Evolutionary conservation across 768 basidiomycete species (phyloP), one percentile per base, ranked within the genome.

Genomic region (Mycena galopus): DNA sequence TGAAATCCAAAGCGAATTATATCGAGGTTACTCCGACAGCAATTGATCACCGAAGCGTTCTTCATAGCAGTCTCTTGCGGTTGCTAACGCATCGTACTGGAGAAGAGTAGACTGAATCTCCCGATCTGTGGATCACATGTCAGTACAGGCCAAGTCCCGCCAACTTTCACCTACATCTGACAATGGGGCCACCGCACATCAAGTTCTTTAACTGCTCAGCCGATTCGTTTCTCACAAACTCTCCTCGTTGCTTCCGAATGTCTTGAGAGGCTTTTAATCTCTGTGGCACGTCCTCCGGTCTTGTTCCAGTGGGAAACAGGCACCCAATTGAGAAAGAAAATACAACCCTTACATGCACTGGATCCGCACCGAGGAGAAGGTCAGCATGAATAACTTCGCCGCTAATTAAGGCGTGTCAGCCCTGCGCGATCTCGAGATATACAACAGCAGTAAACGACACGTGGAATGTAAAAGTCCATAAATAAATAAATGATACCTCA

Each of bases 281-380:
- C 7, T 27, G 53, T 10, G 57, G 64, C n/a, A 73, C 27, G 14
- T 73, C 67, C 39, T 73, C 59, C 21, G 33, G 58, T 29, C n/a
- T 51, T 5, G 73, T 73, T 33, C 73, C 73, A 16, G 59, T 0
- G 5, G 73, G 73, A 33, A n/a, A n/a, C n/a, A n/a, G n/a, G n/a
- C n/a, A n/a, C n/a, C n/a, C n/a, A n/a, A n/a, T n/a, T n/a, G n/a
- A 73, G 8, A 23, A 35, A 23, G 39, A 44, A 19, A 21, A 44
- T 44, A 44, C 9, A 44, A 44, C 42, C 42, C 67, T 2, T 62
- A 73, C 73, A 27, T 73, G 39, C n/a, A 80, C 69, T 16, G n/a
- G n/a, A n/a, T n/a, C n/a, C n/a, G n/a, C n/a, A n/a, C n/a, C n/a
- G n/a, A n/a, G n/a, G n/a, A n/a, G n/a, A n/a, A n/a, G n/a, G n/a